Evolutionary conservation across 2,329 filamentous ascomycete species (phyloP).

Genomic region (Helminthosporium solani): DNA sequence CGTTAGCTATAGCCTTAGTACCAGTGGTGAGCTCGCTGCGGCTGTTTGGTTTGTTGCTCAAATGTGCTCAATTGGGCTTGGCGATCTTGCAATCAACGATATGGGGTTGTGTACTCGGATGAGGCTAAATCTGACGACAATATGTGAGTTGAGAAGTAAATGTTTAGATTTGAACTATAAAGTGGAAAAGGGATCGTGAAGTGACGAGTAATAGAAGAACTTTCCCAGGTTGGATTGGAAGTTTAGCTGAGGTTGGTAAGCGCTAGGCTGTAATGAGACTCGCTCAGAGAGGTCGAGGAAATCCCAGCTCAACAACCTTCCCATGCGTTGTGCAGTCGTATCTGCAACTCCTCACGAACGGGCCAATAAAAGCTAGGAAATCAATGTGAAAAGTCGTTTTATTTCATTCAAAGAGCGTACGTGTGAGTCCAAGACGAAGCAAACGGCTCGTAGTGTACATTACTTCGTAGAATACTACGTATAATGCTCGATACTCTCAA

Average conservation of each 20-base stretch:
- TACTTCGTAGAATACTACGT: not conserved
- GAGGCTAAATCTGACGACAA: no score
- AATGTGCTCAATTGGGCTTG: slow-evolving; percentile 26
- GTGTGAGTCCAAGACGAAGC: not conserved
- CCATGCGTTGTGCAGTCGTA: no score
- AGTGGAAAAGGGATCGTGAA: no score
- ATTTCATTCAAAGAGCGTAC: not conserved
- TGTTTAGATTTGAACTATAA: no score
- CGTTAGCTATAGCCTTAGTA: slow-evolving; percentile 23
- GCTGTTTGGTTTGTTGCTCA: slow-evolving; percentile 14
- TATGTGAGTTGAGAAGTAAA: no score
- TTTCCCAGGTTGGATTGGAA: no score
- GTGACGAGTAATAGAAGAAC: no score
- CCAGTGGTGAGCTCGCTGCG: slow-evolving; percentile 15
- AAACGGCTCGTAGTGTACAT: not conserved
- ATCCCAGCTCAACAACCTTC: not conserved
- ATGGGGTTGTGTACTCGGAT: no score
- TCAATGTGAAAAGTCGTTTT: not conserved
- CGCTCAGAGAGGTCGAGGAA: not conserved
- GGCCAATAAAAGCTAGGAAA: not conserved
- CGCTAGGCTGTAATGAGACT: not conserved
- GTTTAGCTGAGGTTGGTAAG: no score
- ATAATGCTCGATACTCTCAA: not conserved
- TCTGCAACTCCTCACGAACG: no score
- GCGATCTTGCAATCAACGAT: no score